Base-by-base conservation (phyloP, 352 stramenopile genomes). In the Blastocystis sp. region DNA sequence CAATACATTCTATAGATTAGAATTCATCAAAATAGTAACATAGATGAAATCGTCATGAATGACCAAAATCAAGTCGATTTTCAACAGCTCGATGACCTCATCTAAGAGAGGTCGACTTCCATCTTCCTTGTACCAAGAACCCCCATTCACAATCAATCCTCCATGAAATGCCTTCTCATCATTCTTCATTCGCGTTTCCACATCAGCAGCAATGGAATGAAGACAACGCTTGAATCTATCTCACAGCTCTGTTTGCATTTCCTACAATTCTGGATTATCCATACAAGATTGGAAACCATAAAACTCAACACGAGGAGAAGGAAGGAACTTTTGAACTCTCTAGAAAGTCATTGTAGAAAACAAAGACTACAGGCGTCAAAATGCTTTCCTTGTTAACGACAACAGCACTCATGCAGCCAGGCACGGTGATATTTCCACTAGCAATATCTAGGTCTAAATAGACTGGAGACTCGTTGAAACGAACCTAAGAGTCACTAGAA, bases 111-210 rank as follows among this genome's bases (percentile, higher is more conserved):
- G 51, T 6, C n/a, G 27, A n/a, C 42, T 42, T 12, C 71, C 71
- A 37, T 83, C 71, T 54, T 83, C 71, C n/a, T 49, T 51, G 27
- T 83, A 83, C 71, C 71, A 83, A 9, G 71, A 83, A 4, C 71
- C 71, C 29, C 71, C 71, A 56, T 83, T 63, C 51, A 83, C 71
- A 42, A 83, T 67, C 5, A 83, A 11, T 21, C 71, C 71, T 19
- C 71, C 71, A 29, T 83, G 71, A 42, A 27, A n/a, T 35, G 58
- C 71, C 29, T 57, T 54, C 27, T 83, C 71, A 42, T 83, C 71
- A 39, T 66, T 66, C 5, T 35, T 29, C 7, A 83, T 65, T 29
- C 71, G 71, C 29, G 32, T 27, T 6, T 83, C 39, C 51, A 66
- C 49, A 35, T 32, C 21, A 16, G 39, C 46, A 21, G 51, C 32